Base-by-base conservation (phyloP, 495 filamentous ascomycete genomes). In the Talaromyces proteolyticus region DNA sequence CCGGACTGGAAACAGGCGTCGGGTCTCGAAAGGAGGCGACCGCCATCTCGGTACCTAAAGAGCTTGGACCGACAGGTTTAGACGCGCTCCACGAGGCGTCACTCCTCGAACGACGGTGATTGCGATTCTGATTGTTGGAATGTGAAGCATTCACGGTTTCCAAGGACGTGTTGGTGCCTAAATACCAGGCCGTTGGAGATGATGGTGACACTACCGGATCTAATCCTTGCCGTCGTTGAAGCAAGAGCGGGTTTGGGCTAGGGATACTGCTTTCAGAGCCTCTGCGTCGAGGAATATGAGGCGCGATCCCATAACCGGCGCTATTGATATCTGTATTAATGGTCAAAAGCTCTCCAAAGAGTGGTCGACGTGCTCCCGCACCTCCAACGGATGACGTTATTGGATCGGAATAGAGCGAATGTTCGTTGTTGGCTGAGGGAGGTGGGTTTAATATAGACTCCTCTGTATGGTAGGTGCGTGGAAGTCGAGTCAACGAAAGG, bases 151-250 rank as follows among this genome's bases (percentile, higher is more conserved):
- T 65, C 18, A 77, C 71, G 18, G 68, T 70, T 48, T 79, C 74
- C 10, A 78, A 53, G 43, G 73, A 74, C 42, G 72, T 67, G 16
- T 68, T 68, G 16, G 64, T 62, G 20, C 74, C 74, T 14, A 73
- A 62, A 57, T 79, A 81, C 77, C 77, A 81, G 18, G 77, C 75
- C 21, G 74, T 75, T 2, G 76, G 77, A 2, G 80, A 81, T 44
- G 79, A 68, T 11, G 73, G 73, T 3, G 76, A 68, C 6, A 60
- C 47, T 37, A 62, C 58, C 19, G 54, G 21, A 50, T 66, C 36
- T 55, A 64, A 53, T 8, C 60, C 65, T 42, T 51, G 53, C 22
- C 59, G 59, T 41, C 36, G 47, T 45, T 79, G 70, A 36, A 73
- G 44, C 40, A 75, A 70, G 18, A 74, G 70, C 16, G 80, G 68